Base-by-base conservation (phyloP, 352 stramenopile genomes). In the Globisporangium splendens region DNA sequence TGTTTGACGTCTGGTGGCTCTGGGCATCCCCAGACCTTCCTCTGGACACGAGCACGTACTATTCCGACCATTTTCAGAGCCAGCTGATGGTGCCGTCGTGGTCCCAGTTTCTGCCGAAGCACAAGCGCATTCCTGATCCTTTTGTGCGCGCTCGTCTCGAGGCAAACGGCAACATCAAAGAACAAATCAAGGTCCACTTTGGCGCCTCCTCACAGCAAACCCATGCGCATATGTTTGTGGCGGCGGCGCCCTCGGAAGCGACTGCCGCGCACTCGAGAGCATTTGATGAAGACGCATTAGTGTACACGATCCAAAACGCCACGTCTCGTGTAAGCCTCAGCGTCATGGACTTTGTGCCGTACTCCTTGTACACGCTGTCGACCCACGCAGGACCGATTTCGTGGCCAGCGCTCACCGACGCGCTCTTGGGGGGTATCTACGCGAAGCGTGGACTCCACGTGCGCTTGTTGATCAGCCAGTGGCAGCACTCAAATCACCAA, bases 331-430 rank as follows among this genome's bases (percentile, higher is more conserved):
- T 93, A 35, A 77, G 68, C 48, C 68, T 94, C 17, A 94, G 82
- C 50, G 84, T 94, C 38, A 94, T 94, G 84, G 84, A 94, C 62
- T 94, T 92, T 54, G 61, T 61, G 28, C 73, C 84, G 38, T 92
- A 82, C 47, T 88, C 78, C 3, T 82, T 87, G 69, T 92, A 91
- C 59, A 31, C 46, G 0, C 44, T 78, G 46, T 56, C 57, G 12
- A 63, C 68, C n/a, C 70, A 73, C 22, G 56, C 71, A 5, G 79
- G 65, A 1, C 70, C 83, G 20, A 82, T 92, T 44, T 76, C 72
- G 58, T 91, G 79, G 79, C 79, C 81, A 24, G 77, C 69, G 17
- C 66, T 93, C 20, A 88, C 67, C 1, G 73, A 93, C 60, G 77
- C 80, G 20, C 47, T 93, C 2, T 60, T 93, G 10, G 66, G 70